Conservation (phyloP, 2,329 filamentous ascomycete species). For the Plectosphaerella plurivora region DNA sequence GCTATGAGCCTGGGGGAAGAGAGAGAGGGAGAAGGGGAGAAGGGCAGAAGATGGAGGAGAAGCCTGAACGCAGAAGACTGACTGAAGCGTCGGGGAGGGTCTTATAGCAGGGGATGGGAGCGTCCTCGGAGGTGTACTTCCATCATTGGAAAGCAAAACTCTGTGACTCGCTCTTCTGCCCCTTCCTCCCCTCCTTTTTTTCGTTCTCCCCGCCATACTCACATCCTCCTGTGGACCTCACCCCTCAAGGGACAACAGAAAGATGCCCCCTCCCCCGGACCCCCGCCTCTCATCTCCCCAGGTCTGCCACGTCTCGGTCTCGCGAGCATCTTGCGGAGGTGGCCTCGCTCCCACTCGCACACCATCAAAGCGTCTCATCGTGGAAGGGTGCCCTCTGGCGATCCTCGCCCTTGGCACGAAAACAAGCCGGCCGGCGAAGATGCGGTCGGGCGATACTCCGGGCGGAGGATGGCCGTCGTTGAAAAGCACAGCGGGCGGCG, state of each 20-base stretch:
- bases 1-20: not conserved
- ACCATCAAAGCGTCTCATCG: not conserved
- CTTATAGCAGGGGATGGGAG: not conserved
- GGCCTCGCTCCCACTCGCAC: not conserved
- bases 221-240: not conserved
- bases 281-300: not conserved
- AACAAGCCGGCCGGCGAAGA: not conserved
- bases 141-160: not conserved
- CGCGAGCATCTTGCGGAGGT: not conserved
- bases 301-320: not conserved
- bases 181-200: not conserved
- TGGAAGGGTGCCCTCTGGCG: not conserved
- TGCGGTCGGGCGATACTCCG: not conserved
- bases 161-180: not conserved
- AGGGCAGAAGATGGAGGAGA: not conserved
- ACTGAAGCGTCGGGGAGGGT: not conserved
- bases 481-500: not conserved
- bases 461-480: not conserved
- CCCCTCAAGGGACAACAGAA: not conserved
- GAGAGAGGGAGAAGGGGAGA: not conserved
- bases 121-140: not conserved
- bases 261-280: not conserved
- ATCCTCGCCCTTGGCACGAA: not conserved
- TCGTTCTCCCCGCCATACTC: not conserved
- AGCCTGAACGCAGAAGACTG: not conserved